Evolutionary conservation across 208 protist species (phyloP).

Genomic region (Acanthamoeba triangularis): DNA sequence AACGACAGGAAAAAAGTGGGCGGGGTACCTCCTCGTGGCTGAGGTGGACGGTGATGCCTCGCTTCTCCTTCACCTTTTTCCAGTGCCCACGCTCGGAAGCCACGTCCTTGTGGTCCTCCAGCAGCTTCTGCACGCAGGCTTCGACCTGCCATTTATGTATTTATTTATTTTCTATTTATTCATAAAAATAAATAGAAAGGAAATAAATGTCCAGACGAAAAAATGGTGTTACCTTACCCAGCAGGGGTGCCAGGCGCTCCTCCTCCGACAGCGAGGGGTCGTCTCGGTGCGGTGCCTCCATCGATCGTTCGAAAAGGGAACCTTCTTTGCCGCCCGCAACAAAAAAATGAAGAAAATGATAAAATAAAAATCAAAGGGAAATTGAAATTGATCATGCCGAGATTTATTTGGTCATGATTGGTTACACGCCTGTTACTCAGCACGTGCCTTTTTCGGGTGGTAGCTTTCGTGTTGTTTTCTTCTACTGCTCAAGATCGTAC

Average conservation of each 20-base stretch:
- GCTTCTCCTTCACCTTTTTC: constrained; percentile 72
- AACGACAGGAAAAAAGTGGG: not conserved
- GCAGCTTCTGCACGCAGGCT: not conserved
- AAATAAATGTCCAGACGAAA: not conserved
- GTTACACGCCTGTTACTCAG: too few relatives aligned
- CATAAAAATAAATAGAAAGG: not conserved
- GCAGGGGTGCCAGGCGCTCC: not conserved
- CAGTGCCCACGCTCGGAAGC: not conserved
- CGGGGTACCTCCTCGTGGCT: constrained; percentile 11
- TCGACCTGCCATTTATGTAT: not conserved
- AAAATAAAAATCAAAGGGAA: not conserved
- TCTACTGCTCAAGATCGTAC: too few relatives aligned
- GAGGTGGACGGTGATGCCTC: constrained; percentile 28
- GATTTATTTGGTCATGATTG: not conserved
- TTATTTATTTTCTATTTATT: not conserved
- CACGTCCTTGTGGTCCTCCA: constrained; percentile 9
- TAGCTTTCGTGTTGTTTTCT: too few relatives aligned
- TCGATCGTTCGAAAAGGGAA: too few relatives aligned
- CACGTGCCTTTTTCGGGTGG: too few relatives aligned
- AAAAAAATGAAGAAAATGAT: too few relatives aligned
- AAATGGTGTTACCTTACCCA: not conserved
- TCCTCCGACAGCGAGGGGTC: constrained; percentile 22
- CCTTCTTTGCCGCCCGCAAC: too few relatives aligned
- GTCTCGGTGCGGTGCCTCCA: constrained; percentile 20
- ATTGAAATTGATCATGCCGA: not conserved